phyloP scores from a whole-genome alignment of 2,329 filamentous ascomycete genomes.

The Akanthomyces muscarius region DNA sequence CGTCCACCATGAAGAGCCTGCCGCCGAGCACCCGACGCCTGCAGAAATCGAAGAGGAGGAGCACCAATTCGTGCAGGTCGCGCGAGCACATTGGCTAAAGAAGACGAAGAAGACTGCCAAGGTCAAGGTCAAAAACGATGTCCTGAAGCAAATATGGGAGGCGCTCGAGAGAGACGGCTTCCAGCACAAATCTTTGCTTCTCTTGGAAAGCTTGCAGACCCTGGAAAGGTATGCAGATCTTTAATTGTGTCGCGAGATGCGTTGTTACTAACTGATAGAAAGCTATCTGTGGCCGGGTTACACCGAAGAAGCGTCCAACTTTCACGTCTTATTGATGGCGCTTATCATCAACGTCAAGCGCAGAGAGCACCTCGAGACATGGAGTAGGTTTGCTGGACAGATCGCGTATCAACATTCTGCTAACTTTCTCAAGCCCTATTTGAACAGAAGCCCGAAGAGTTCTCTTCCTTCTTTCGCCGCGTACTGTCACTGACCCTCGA shows the following conservation, averaged over 20 bases:
- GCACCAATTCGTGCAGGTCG: conserved; percentile 69
- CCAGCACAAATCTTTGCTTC: conserved; percentile 68
- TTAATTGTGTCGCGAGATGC: background rate
- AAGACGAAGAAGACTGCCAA: conserved; percentile 56
- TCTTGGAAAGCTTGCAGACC: conserved; percentile 85
- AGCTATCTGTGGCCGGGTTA: conserved; percentile 96
- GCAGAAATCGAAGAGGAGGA: conserved; percentile 69
- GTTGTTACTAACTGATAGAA: conserved; percentile 24
- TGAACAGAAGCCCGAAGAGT: conserved; percentile 70
- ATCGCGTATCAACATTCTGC: conserved; percentile 2
- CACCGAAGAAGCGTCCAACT: conserved; percentile 81
- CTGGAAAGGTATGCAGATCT: conserved; percentile 64
- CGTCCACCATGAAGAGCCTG: conserved; percentile 37
- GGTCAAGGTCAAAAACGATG: conserved; percentile 73
- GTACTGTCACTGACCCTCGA: conserved; percentile 83
- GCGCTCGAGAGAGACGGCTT: conserved; percentile 78
- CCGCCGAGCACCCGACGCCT: conserved; percentile 45
- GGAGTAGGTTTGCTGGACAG: conserved; percentile 54
- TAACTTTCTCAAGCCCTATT: conserved; percentile 60
- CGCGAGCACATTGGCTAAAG: conserved; percentile 81
- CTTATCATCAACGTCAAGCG: conserved; percentile 85
- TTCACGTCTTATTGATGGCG: conserved; percentile 83
- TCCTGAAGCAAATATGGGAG: conserved; percentile 89
- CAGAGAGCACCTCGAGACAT: conserved; percentile 80
- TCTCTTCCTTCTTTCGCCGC: conserved; percentile 84